phyloP scores from a whole-genome alignment of 768 basidiomycete species.

The Tubosaeta sp. region DNA sequence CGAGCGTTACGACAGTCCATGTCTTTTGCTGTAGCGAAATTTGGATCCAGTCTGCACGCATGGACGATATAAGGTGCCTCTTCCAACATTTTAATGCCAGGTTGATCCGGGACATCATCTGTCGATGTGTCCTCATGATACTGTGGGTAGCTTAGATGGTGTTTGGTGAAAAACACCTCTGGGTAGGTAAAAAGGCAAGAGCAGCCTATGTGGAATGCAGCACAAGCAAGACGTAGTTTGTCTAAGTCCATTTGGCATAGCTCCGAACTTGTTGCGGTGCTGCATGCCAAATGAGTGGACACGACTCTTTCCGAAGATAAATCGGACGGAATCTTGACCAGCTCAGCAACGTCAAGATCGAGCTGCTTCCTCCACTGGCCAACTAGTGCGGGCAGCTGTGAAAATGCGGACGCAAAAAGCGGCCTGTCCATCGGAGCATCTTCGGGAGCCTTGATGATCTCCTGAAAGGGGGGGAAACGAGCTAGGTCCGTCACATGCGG shows the following conservation, averaged over 20 bases:
- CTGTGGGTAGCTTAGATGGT: too few relatives aligned
- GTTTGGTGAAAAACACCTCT: too few relatives aligned
- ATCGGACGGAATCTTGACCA: conserved; percentile 8
- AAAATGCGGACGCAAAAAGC: conserved; percentile 9
- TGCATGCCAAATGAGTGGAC: background rate
- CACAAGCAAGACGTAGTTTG: conserved; percentile 6
- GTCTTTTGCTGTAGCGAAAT: conserved; percentile 7
- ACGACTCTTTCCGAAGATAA: background rate
- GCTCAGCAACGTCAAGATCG: conserved; percentile 2
- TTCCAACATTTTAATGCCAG: background rate
- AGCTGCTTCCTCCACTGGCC: conserved; percentile 9
- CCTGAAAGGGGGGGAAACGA: conserved; percentile 11
- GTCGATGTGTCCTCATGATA: too few relatives aligned
- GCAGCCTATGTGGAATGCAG: conserved; percentile 2
- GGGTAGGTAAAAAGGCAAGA: background rate
- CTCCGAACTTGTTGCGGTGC: background rate
- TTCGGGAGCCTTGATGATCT: conserved; percentile 4
- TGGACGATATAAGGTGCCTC: conserved; percentile 4
- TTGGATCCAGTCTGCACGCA: conserved; percentile 15
- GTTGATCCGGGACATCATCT: background rate
- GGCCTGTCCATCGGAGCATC: background rate
- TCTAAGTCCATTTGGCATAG: background rate
- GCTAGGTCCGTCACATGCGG: conserved; percentile 15
- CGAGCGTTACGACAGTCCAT: conserved; percentile 12
- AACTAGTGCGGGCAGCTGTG: conserved; percentile 7